phyloP scores from a whole-genome alignment of 768 basidiomycete species.

The Phylloporus scabripes region DNA sequence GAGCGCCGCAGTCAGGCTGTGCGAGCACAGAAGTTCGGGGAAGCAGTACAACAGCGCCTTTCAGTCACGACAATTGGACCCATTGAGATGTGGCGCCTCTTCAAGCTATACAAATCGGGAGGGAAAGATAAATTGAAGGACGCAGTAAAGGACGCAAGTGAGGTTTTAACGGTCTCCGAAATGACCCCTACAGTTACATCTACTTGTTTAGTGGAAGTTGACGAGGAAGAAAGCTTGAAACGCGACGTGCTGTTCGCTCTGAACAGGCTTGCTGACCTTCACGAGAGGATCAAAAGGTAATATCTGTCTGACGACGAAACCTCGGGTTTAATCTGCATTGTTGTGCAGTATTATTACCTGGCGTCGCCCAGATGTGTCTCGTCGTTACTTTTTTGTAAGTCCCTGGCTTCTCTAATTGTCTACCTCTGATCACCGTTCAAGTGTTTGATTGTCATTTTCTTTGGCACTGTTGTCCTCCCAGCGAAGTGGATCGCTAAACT shows the following conservation, averaged over 20 bases:
- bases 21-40: slow-evolving; percentile 48
- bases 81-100: slow-evolving; percentile 50
- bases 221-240: slow-evolving; percentile 39
- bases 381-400: slow-evolving; percentile 44
- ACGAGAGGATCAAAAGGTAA: slow-evolving; percentile 62
- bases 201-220: slow-evolving; percentile 4
- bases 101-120: slow-evolving; percentile 38
- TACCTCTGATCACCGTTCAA: slow-evolving; percentile 4
- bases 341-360: slow-evolving; percentile 56
- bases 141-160: slow-evolving; percentile 8
- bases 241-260: slow-evolving; percentile 37
- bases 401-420: neutral
- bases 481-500: slow-evolving; percentile 46
- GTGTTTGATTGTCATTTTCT: slow-evolving; percentile 37
- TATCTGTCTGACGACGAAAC: slow-evolving; percentile 7
- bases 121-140: slow-evolving; percentile 32
- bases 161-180: neutral
- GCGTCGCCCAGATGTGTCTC: slow-evolving; percentile 50
- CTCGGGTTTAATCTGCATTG: slow-evolving; percentile 1
- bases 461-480: slow-evolving; percentile 43
- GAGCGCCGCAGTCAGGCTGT: slow-evolving; percentile 45
- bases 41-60: slow-evolving; percentile 43
- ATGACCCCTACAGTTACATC: neutral
- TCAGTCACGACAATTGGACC: slow-evolving; percentile 43
- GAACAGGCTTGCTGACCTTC: slow-evolving; percentile 50